These are phyloP conservation scores for Ogataea hybrid DNA, from an alignment of 1,139 yeast genomes.

Conservation along the genomic window DNA sequence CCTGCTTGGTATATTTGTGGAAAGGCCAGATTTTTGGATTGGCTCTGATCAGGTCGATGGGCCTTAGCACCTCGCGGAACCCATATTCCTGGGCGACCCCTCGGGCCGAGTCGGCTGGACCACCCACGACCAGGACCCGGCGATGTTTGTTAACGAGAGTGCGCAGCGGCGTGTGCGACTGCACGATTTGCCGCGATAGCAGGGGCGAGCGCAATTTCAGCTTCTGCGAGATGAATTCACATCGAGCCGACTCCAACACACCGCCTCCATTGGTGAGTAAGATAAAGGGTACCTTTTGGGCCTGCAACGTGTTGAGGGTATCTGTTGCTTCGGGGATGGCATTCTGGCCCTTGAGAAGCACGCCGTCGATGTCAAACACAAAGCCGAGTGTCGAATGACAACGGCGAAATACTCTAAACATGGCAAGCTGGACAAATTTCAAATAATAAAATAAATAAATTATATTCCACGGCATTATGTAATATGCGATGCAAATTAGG, in stretches of 20 bases:
- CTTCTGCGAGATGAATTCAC: slow-evolving; percentile 50
- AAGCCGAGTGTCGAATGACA: slow-evolving; percentile 25
- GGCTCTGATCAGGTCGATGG: slow-evolving; percentile 65
- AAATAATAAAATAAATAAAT: too few relatives aligned
- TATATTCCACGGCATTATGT: background rate
- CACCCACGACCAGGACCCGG: slow-evolving; percentile 81
- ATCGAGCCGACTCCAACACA: slow-evolving; percentile 60
- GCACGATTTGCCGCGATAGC: slow-evolving; percentile 68
- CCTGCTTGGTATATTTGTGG: slow-evolving; percentile 49
- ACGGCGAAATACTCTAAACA: slow-evolving; percentile 2
- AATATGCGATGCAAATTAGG: slow-evolving; percentile 5
- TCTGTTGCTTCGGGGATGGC: slow-evolving; percentile 67
- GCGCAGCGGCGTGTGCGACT: slow-evolving; percentile 88
- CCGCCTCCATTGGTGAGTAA: slow-evolving; percentile 96
- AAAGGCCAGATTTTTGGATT: slow-evolving; percentile 72
- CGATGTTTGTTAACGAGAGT: slow-evolving; percentile 52
- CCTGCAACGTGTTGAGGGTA: slow-evolving; percentile 59
- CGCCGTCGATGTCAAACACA: slow-evolving; percentile 72
- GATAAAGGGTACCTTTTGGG: slow-evolving; percentile 70
- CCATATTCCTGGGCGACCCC: slow-evolving; percentile 78
- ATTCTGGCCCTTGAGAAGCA: slow-evolving; percentile 71
- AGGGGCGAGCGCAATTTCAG: slow-evolving; percentile 42
- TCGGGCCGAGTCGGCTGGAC: slow-evolving; percentile 67
- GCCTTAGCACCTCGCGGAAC: slow-evolving; percentile 72
- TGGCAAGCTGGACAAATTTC: background rate